phyloP scores from a whole-genome alignment of 345 rosid species.

The Trapa bicornis region DNA sequence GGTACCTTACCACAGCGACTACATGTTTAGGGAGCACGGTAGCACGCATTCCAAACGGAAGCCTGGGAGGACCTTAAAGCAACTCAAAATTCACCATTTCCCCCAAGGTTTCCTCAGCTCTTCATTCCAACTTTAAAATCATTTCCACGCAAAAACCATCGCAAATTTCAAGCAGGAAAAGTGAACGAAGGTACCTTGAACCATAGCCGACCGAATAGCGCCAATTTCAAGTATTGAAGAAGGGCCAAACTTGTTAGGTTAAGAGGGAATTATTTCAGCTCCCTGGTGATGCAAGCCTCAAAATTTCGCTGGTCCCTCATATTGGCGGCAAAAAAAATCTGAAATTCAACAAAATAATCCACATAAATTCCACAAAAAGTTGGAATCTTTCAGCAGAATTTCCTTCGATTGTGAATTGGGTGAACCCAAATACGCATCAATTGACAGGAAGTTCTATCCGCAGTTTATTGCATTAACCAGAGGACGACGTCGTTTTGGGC shows the following conservation, averaged over 20 bases:
- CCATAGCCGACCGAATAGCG: not conserved
- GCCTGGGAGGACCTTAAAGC: not conserved
- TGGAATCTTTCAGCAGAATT: not conserved
- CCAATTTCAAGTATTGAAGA: not conserved
- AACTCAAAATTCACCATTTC: not conserved
- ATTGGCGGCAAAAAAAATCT: not conserved
- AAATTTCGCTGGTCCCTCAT: not conserved
- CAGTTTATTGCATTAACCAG: not conserved
- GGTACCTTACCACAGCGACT: conserved; percentile 57
- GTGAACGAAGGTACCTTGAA: not conserved
- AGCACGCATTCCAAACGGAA: conserved; percentile 32
- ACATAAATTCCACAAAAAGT: not conserved
- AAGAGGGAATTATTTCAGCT: not conserved
- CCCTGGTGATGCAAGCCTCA: not conserved
- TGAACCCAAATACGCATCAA: too few species aligned
- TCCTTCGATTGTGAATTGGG: not conserved
- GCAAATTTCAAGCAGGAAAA: not conserved
- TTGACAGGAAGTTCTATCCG: too few species aligned
- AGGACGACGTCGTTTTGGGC: not conserved
- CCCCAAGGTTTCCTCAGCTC: not conserved
- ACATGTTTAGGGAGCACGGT: conserved; percentile 72
- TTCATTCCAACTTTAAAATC: not conserved
- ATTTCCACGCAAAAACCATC: not conserved
- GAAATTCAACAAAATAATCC: not conserved
- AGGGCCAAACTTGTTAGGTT: not conserved